Base-by-base conservation (phyloP, 805 yeast species). In the Hanseniaspora hatyaiensis region DNA sequence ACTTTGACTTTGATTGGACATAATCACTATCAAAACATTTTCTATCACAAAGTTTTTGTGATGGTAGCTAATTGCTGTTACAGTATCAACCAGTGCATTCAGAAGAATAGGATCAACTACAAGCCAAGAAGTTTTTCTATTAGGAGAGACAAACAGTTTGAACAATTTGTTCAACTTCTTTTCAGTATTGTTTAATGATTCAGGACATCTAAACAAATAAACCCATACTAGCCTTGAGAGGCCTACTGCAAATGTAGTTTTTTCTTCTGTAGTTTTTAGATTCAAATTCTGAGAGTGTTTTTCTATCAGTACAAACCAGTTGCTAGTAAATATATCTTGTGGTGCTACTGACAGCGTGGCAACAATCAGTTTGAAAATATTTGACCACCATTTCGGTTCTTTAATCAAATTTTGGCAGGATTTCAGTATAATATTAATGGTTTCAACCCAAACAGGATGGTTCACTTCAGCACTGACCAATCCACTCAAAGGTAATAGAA, bases 381-480 rank as follows among this genome's bases (percentile, higher is more conserved):
- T 68, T 8, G 75, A 71, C 94, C 95, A 86, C 49, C 67, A 71
- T 54, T 69, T 72, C 19, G 54, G 71, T 50, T 62, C 71, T 34
- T 57, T 56, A 49, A 63, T 71, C 66, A 72, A 69, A 41, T 65
- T 73, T 49, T 59, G 62, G 34, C 69, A 71, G 13, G 72, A 74
- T 13, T 68, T 62, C 59, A 74, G 78, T 12, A 89, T 75, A 16
- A 69, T 65, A 19, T 73, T 73, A 47, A 86, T 74, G 0, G 96
- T 92, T 34, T 78, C 83, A 0, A 80, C 78, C 99, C 98, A 92
- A 1, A 82, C 77, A 3, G 98, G 98, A 60, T 89, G 95, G 57
- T 92, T 89, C 0, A 86, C 88, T 59, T 92, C 99, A 0, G 96
- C 97, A 0, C 96, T 85, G 28, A 88, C 70, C 1, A 78, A 70